These are phyloP conservation scores for Usnea hakonensis DNA, from an alignment of 495 filamentous ascomycete genomes.

Conservation along the genomic window DNA sequence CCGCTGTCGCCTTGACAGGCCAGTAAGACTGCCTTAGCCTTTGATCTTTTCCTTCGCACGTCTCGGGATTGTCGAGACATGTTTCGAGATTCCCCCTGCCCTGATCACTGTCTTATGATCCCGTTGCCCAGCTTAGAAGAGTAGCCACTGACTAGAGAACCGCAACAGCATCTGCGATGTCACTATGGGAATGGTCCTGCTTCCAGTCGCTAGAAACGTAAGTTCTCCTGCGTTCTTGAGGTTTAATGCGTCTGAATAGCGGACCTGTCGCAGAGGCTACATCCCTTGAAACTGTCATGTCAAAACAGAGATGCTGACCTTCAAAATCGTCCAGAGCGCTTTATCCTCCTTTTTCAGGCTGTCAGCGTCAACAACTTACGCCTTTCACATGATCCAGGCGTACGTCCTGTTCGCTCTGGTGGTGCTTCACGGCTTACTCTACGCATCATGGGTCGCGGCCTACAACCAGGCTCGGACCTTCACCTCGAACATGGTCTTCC, in stretches of 20 bases:
- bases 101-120: neutral
- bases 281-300: neutral
- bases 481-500: conserved; percentile 12
- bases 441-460: conserved; percentile 25
- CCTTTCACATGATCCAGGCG: conserved; percentile 29
- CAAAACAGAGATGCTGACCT: neutral
- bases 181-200: conserved; percentile 31
- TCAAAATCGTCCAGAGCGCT: conserved; percentile 16
- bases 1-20: conserved; percentile 29
- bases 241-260: neutral
- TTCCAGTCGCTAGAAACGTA: conserved; percentile 27
- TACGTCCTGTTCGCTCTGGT: conserved; percentile 28
- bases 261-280: neutral
- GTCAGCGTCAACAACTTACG: conserved; percentile 26
- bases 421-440: conserved; percentile 26
- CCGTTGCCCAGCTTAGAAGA: neutral
- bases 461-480: conserved; percentile 16
- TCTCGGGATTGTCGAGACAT: neutral
- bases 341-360: conserved; percentile 31
- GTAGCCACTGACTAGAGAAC: neutral
- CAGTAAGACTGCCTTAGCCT: conserved; percentile 17
- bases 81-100: neutral
- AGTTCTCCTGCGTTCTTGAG: neutral
- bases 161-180: conserved; percentile 16
- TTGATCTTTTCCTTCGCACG: neutral